Conservation (phyloP, 768 basidiomycete species). For the Sutorius australiensis region DNA sequence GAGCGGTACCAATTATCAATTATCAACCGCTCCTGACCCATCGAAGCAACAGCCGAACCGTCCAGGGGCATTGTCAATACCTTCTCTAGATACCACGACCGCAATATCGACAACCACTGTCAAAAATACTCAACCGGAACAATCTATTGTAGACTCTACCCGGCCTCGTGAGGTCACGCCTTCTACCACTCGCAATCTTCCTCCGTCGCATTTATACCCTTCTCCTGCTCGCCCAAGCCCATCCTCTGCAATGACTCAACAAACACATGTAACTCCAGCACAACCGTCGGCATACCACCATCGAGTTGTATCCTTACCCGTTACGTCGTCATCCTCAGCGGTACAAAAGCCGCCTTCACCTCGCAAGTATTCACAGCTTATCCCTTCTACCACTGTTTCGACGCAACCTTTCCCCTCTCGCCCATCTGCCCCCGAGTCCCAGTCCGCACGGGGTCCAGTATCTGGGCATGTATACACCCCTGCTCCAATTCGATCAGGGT, state of each 20-base stretch:
- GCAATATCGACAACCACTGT: slow-evolving; percentile 10
- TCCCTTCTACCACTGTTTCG: slow-evolving; percentile 21
- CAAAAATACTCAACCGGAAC: slow-evolving; percentile 23
- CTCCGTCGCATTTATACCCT: slow-evolving; percentile 23
- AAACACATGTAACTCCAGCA: slow-evolving; percentile 17
- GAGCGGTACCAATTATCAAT: slow-evolving; percentile 8
- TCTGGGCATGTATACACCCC: slow-evolving; percentile 32
- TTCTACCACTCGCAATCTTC: slow-evolving; percentile 16
- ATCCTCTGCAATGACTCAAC: slow-evolving; percentile 19
- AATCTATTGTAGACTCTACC: slow-evolving; percentile 16
- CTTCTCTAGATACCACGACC: slow-evolving; percentile 14
- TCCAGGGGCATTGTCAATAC: slow-evolving; percentile 7
- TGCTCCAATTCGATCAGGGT: slow-evolving; percentile 26
- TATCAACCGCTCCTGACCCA: slow-evolving; percentile 12
- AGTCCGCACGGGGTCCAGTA: slow-evolving; percentile 24
- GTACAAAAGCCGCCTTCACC: slow-evolving; percentile 26
- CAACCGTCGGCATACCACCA: slow-evolving; percentile 28
- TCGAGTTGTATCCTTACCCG: slow-evolving; percentile 37
- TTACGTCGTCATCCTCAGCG: slow-evolving; percentile 13
- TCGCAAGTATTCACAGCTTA: slow-evolving; percentile 28
- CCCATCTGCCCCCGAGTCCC: slow-evolving; percentile 16
- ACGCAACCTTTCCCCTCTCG: slow-evolving; percentile 31
- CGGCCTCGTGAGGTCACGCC: slow-evolving; percentile 21
- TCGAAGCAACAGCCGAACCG: slow-evolving; percentile 21
- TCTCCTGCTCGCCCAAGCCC: slow-evolving; percentile 19